Base-by-base conservation (phyloP, 768 basidiomycete genomes). In the Polyporus arcularius region DNA sequence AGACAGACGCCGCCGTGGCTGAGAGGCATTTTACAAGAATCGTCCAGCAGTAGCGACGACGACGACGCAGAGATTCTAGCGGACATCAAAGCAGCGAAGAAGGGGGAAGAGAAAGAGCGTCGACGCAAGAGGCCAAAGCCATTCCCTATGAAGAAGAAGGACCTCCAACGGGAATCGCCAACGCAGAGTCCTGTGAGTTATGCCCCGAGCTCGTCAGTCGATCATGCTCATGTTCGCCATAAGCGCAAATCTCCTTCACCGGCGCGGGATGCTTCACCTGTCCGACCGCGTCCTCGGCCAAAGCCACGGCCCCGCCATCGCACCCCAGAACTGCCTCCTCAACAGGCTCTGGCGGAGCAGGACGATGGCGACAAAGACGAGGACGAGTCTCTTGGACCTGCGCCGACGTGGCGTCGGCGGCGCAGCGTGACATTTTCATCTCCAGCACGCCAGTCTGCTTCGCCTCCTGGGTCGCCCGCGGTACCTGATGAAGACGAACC, bases 111-210 rank as follows among this genome's bases (percentile, higher is more conserved):
- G 32, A 53, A 53, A n/a, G 38, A 53, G 28, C 38, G 18, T 35
- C 48, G 53, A 31, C 14, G 18, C 30, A 57, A 53, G 55, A 49
- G 30, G 7, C 56, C 21, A 31, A 49, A 55, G 32, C 60, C 55
- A 5, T 67, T 67, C 31, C 65, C 65, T 21, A 38, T 67, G 53
- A 58, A 26, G 30, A 57, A 38, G 46, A 53, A 61, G 35, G 55
- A 63, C 15, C 5, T 63, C 18, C 43, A 30, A 38, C 46, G 51
- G 7, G 18, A 58, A 2, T 39, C 18, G 5, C 11, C 38, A 5
- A 9, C 15, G 43, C 21, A 4, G 41, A 46, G 58, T 63, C 31
- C 9, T 31, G 40, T 35, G 18, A 26, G 18, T 39, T 14, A 18
- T 30, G 7, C 30, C 11, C 28, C 15, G n/a, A 15, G n/a, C 8